Base-by-base conservation (phyloP, 352 stramenopile species). In the Elongisporangium prolatum region DNA sequence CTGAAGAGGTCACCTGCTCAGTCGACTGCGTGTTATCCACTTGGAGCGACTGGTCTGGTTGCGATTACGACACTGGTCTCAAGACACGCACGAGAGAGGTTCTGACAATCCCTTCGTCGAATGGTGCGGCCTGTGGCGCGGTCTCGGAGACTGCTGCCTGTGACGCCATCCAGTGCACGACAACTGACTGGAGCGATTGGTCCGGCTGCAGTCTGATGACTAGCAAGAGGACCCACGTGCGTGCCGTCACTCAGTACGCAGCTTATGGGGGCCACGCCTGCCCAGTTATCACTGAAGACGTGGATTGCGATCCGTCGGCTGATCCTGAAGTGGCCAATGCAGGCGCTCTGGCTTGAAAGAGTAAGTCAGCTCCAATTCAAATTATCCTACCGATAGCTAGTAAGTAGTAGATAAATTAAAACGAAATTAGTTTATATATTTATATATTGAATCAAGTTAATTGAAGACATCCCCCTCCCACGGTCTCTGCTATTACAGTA, bases 161-260 rank as follows among this genome's bases (percentile, higher is more conserved):
- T 37, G 77, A 88, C 49, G 57, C 64, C 4, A 51, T 80, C 18
- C 53, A 86, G 56, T 90, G 77, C 56, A 22, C 37, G 0, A 64
- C 84, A 7, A 71, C 64, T 10, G 71, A 67, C 3, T 90, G 80
- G 80, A 77, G 63, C 5, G 68, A 66, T 24, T 86, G 74, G 71
- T 80, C 67, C 0, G 74, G 71, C 0, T 88, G 78, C 71, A 79
- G 67, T 37, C 52, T 72, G 50, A 83, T 80, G 58, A 83, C 68
- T 25, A 81, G 60, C 54, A 64, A 57, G 40, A 68, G 49, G 5
- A 66, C 57, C 2, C 72, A 56, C 14, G 53, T 76, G 25, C 74
- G 74, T 9, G 52, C 67, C 6, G 59, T 85, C 18, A 71, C 65
- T 5, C 60, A 20, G 8, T 78, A 77, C 24, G 28, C 61, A 9